Percentiles rank a stretch among this genome's conserved stretches.
phyloP scores from a whole-genome alignment of 768 basidiomycete genomes.

The Polyporus arcularius region DNA sequence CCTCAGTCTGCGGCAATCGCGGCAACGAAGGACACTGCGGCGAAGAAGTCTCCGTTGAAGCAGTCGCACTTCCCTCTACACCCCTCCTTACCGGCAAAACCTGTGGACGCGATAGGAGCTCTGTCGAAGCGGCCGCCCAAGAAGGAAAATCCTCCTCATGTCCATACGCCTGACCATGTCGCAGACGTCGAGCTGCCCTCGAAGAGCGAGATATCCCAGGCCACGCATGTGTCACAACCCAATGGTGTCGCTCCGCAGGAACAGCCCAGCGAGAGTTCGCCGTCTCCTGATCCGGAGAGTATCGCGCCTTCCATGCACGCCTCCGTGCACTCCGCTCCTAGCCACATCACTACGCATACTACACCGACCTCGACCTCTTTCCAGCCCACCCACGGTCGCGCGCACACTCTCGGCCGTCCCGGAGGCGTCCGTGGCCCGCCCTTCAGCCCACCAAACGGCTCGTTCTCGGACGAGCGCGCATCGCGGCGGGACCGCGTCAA shows the following conservation, averaged over 20 bases:
- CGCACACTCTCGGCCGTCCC: slow-evolving; percentile 57
- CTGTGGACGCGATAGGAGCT: slow-evolving; percentile 30
- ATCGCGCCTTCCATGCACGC: slow-evolving; percentile 61
- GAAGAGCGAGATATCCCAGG: slow-evolving; percentile 6
- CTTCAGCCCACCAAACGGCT: slow-evolving; percentile 32
- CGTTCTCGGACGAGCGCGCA: slow-evolving; percentile 40
- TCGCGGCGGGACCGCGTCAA: slow-evolving; percentile 39
- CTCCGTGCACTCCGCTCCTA: slow-evolving; percentile 42
- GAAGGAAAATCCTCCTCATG: not conserved
- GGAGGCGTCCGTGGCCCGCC: slow-evolving; percentile 23
- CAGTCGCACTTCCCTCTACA: slow-evolving; percentile 35
- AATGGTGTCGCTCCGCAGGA: slow-evolving; percentile 7
- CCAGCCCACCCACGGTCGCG: slow-evolving; percentile 49
- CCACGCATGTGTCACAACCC: slow-evolving; percentile 13
- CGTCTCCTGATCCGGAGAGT: slow-evolving; percentile 30
- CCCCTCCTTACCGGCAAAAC: slow-evolving; percentile 52
- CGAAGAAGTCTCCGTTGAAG: slow-evolving; percentile 14
- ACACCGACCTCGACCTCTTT: slow-evolving; percentile 30
- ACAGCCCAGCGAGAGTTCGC: slow-evolving; percentile 29
- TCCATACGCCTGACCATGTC: not conserved
- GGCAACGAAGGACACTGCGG: slow-evolving; percentile 13
- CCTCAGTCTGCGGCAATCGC: not conserved
- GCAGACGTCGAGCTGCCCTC: not conserved
- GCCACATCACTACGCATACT: slow-evolving; percentile 35
- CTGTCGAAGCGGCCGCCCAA: slow-evolving; percentile 6